Evolutionary conservation across 108 stramenopile species (phyloP).

Genomic region (Cyclotella kingstonii): DNA sequence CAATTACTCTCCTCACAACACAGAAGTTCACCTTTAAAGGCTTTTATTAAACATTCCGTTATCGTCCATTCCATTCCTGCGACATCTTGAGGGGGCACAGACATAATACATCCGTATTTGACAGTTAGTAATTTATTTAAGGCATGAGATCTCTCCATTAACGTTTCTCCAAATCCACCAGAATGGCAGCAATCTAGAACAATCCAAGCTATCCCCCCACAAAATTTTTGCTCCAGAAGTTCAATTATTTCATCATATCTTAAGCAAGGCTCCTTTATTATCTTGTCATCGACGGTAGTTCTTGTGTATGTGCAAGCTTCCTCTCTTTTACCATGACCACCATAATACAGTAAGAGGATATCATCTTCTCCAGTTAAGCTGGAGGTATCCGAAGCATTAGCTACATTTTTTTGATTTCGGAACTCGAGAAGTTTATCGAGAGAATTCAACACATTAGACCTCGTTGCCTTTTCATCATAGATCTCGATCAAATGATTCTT

Average conservation of each 20-base stretch:
- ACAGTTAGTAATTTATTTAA: slow-evolving; percentile 13
- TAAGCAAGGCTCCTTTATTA: slow-evolving; percentile 17
- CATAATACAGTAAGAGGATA: slow-evolving; percentile 36
- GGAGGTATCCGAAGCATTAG: background rate
- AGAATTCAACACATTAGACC: slow-evolving; percentile 27
- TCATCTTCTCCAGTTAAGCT: slow-evolving; percentile 5
- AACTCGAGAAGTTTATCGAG: slow-evolving; percentile 24
- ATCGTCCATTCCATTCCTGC: slow-evolving; percentile 46
- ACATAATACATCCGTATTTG: slow-evolving; percentile 40
- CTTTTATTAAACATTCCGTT: slow-evolving; percentile 33
- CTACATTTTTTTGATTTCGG: slow-evolving; percentile 7
- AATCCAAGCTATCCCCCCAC: slow-evolving; percentile 24
- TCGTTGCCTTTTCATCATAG: slow-evolving; percentile 37
- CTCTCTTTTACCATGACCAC: slow-evolving; percentile 30
- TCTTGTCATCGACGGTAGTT: slow-evolving; percentile 12
- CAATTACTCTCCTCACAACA: slow-evolving; percentile 1
- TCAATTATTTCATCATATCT: slow-evolving; percentile 31
- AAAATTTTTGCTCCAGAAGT: slow-evolving; percentile 27
- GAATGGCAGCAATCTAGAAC: slow-evolving; percentile 42
- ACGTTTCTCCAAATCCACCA: slow-evolving; percentile 37
- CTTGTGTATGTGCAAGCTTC: slow-evolving; percentile 21
- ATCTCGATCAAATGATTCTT: slow-evolving; percentile 35
- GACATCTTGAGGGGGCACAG: slow-evolving; percentile 19
- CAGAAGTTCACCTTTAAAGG: slow-evolving; percentile 28
- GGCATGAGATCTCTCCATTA: slow-evolving; percentile 17